phyloP scores from a whole-genome alignment of 1,284 basidiomycete genomes.

The Boletus semigastroideus region DNA sequence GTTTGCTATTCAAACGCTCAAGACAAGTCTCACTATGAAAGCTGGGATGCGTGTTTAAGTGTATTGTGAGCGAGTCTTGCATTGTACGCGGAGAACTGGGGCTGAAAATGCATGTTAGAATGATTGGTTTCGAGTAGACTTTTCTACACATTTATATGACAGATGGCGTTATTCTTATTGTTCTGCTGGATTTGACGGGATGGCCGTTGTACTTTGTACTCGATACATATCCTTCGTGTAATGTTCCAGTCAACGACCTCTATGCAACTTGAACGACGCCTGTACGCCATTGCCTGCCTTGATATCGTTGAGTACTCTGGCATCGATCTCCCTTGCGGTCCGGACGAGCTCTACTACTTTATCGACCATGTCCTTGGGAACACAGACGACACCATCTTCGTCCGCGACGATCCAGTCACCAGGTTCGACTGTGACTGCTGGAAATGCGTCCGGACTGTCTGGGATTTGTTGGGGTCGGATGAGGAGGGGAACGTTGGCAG shows the following conservation, averaged over 20 bases:
- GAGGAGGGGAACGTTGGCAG: constrained; percentile 71
- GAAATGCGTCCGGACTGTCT: constrained; percentile 40
- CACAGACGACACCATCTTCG: constrained; percentile 86
- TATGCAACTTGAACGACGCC: constrained; percentile 75
- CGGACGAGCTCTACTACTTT: constrained; percentile 62
- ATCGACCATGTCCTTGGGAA: constrained; percentile 58
- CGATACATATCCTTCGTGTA: constrained; percentile 20
- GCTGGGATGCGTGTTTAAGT: constrained; percentile 39
- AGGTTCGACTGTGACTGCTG: constrained; percentile 63
- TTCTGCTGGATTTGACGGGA: constrained; percentile 21
- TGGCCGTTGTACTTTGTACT: constrained; percentile 18
- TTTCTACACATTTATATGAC: background rate
- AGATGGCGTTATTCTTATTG: constrained; percentile 13
- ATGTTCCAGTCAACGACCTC: constrained; percentile 50
- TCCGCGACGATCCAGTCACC: constrained; percentile 88
- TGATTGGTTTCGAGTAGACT: constrained; percentile 6
- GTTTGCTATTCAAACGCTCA: constrained; percentile 54
- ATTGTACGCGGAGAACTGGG: background rate
- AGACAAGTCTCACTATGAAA: constrained; percentile 51
- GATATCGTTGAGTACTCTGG: constrained; percentile 76
- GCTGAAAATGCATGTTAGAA: background rate
- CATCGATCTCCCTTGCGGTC: constrained; percentile 69
- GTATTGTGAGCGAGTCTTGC: background rate
- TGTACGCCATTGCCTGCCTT: constrained; percentile 71
- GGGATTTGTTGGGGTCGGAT: constrained; percentile 48